Percentiles rank a stretch among this genome's conserved stretches.
These are phyloP conservation scores for Yamadazyma oceani DNA, from an alignment of 1,139 yeast species.

Conservation along the genomic window DNA sequence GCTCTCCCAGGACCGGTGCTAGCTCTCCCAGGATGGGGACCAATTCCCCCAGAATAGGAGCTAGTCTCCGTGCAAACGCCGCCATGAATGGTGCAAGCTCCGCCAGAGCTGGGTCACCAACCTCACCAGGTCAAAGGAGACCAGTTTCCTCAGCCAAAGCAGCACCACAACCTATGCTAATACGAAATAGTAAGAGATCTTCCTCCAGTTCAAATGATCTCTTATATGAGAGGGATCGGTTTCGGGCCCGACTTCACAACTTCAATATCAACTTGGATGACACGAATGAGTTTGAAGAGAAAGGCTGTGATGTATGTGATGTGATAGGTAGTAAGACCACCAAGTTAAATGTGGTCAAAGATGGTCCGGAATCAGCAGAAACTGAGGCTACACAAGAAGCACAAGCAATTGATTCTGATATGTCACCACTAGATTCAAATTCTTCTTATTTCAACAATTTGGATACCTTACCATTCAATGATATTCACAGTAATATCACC, in stretches of 20 bases:
- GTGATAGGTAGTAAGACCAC: conserved; percentile 40
- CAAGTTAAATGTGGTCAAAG: conserved; percentile 27
- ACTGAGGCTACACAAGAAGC: neutral
- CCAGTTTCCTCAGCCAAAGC: neutral
- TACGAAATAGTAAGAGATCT: conserved; percentile 31
- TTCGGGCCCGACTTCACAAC: conserved; percentile 40
- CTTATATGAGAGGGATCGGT: conserved; percentile 44
- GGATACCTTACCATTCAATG: neutral
- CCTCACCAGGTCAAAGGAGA: neutral
- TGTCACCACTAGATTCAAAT: conserved; percentile 27
- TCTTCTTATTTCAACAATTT: conserved; percentile 21
- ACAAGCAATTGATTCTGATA: neutral
- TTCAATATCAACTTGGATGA: conserved; percentile 24
- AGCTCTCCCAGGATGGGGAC: too few relatives aligned
- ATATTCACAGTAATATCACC: conserved; percentile 5
- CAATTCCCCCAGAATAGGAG: neutral
- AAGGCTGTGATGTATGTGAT: conserved; percentile 38
- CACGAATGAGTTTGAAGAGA: conserved; percentile 11
- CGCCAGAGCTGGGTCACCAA: too few relatives aligned
- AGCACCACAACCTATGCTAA: neutral
- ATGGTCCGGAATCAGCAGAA: conserved; percentile 4
- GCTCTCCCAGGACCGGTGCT: too few relatives aligned
- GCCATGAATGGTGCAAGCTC: too few relatives aligned
- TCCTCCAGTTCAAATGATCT: conserved; percentile 45
- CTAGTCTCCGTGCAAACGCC: too few relatives aligned